A percentile compares a stretch with the other conserved stretches of the same genome.
These are phyloP conservation scores for Triticum timopheevii DNA, from an alignment of 176 grass and related monocot species.

Conservation along the genomic window DNA sequence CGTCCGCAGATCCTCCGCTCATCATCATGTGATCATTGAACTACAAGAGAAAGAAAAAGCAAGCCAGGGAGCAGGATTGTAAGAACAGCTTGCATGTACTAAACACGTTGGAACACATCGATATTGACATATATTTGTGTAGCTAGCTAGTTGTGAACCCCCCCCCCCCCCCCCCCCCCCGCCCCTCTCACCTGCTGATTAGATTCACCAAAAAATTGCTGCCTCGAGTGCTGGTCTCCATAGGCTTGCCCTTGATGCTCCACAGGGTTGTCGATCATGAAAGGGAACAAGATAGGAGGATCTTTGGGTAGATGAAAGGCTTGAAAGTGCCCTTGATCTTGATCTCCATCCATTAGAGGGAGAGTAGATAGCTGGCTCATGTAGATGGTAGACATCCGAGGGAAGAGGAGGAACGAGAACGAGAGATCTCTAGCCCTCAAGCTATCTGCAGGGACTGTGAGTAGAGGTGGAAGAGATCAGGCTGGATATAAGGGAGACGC, in stretches of 20 bases:
- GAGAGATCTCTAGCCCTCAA: slow-evolving; percentile 30
- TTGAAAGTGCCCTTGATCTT: slow-evolving; percentile 57
- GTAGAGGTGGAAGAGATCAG: slow-evolving; percentile 36
- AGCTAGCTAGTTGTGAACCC: slow-evolving; percentile 8
- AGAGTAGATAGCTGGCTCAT: slow-evolving; percentile 73
- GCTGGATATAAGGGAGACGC: slow-evolving; percentile 31
- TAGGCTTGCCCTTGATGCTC: slow-evolving; percentile 43
- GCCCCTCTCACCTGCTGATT: slow-evolving; percentile 35
- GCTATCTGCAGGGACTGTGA: neutral
- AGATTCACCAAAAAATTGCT: slow-evolving; percentile 37
- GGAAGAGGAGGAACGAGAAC: neutral
- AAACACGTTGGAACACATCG: neutral
- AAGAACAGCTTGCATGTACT: neutral
- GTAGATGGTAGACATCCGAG: slow-evolving; percentile 58
- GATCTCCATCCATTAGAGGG: slow-evolving; percentile 66
- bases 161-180: neutral
- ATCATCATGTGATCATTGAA: slow-evolving; percentile 50
- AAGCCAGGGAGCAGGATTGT: neutral
- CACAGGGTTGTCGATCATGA: slow-evolving; percentile 49
- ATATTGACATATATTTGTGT: neutral
- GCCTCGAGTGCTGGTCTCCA: slow-evolving; percentile 44
- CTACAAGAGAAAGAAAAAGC: slow-evolving; percentile 34
- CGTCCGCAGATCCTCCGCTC: slow-evolving; percentile 33
- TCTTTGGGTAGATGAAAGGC: slow-evolving; percentile 58
- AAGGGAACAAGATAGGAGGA: slow-evolving; percentile 55